phyloP scores from a whole-genome alignment of 306 rosid species.

The Fagus sylvatica region DNA sequence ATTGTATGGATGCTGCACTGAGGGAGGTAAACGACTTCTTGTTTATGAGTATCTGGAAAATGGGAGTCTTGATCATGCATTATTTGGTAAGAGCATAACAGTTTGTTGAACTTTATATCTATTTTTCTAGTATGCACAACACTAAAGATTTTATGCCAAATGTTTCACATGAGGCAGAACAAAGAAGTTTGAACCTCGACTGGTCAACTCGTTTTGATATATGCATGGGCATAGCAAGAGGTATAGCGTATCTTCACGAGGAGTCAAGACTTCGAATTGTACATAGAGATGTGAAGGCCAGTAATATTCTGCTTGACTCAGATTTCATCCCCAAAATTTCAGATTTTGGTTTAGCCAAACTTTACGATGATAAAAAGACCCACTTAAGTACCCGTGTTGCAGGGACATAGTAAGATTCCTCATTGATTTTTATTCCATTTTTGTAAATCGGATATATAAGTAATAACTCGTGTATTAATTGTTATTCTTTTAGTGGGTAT shows the following conservation, averaged over 20 bases:
- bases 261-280: constrained; percentile 72
- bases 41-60: constrained; percentile 84
- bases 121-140: neutral
- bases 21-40: constrained; percentile 68
- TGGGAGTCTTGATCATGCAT: constrained; percentile 81
- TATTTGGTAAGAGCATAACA: constrained; percentile 56
- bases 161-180: constrained; percentile 38
- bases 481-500: constrained; percentile 59
- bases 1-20: constrained; percentile 73
- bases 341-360: constrained; percentile 85
- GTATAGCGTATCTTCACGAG: constrained; percentile 73
- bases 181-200: constrained; percentile 37
- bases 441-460: neutral
- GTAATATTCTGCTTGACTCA: constrained; percentile 71
- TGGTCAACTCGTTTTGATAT: constrained; percentile 75
- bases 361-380: constrained; percentile 73
- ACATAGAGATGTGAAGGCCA: constrained; percentile 85
- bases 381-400: constrained; percentile 83
- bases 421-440: neutral
- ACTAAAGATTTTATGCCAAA: neutral
- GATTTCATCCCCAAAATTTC: constrained; percentile 71
- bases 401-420: constrained; percentile 69
- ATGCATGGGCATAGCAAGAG: constrained; percentile 73
- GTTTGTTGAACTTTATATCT: neutral
- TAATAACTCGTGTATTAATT: constrained; percentile 4